A percentile compares a stretch with the other conserved stretches of the same genome.
Conservation (phyloP, 345 rosid species). For the Acer saccharum region DNA sequence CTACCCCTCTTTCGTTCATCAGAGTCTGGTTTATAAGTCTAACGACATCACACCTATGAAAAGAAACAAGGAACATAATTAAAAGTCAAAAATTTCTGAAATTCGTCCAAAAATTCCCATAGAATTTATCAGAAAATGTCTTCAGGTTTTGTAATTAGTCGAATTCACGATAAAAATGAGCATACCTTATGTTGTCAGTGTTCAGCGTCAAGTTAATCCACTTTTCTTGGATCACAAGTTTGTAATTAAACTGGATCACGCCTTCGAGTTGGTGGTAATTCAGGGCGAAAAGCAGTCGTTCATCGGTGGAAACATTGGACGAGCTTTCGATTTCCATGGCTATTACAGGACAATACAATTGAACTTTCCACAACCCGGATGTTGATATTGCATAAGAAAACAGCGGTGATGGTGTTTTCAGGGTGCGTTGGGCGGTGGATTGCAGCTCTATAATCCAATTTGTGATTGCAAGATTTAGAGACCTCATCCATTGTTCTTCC, state of each 20-base stretch:
- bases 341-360: conserved; percentile 75
- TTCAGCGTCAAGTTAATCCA: conserved; percentile 63
- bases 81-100: too few relatives aligned
- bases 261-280: conserved; percentile 90
- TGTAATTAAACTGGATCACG: conserved; percentile 73
- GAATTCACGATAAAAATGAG: not conserved
- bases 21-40: conserved; percentile 57
- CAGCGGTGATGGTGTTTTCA: conserved; percentile 69
- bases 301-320: conserved; percentile 50
- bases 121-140: not conserved
- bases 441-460: conserved; percentile 70
- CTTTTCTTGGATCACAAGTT: conserved; percentile 49
- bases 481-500: conserved; percentile 89
- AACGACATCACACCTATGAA: conserved; percentile 60
- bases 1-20: conserved; percentile 64
- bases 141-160: not conserved
- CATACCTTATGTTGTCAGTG: conserved; percentile 80
- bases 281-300: conserved; percentile 70
- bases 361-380: conserved; percentile 81
- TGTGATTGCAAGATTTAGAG: conserved; percentile 79
- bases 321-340: conserved; percentile 71
- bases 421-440: conserved; percentile 27
- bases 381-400: conserved; percentile 72
- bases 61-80: too few relatives aligned
- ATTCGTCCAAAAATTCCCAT: not conserved